A percentile compares a stretch with the other conserved stretches of the same genome.
These are phyloP conservation scores for Nicotiana tomentosiformis DNA, from an alignment of 257 asterid genomes.

Conservation along the genomic window DNA sequence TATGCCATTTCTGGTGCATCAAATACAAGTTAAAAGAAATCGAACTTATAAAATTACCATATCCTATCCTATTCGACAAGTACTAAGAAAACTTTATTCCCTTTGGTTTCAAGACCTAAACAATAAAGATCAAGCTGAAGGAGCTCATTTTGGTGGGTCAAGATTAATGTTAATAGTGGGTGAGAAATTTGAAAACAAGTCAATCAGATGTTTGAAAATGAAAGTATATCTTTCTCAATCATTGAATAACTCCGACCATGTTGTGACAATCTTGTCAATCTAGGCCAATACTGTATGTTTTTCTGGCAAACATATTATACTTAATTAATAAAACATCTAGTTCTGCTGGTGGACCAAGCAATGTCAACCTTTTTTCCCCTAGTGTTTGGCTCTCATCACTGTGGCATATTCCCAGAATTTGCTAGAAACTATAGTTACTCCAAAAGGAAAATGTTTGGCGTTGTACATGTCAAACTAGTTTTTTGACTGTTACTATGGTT, in stretches of 20 bases:
- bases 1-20: too few species aligned
- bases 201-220: background rate
- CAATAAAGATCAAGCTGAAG: background rate
- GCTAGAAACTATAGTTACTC: background rate
- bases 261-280: conserved; percentile 6
- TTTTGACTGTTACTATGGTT: too few species aligned
- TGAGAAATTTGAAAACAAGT: background rate
- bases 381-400: background rate
- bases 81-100: too few species aligned
- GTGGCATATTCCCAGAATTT: background rate
- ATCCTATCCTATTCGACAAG: too few species aligned
- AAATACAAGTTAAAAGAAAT: too few species aligned
- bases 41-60: too few species aligned
- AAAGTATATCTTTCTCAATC: conserved; percentile 6
- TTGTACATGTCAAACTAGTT: too few species aligned
- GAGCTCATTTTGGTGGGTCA: background rate
- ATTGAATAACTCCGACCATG: conserved; percentile 17
- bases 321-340: background rate
- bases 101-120: too few species aligned
- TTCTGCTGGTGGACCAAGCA: background rate
- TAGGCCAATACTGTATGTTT: background rate
- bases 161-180: background rate
- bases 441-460: background rate
- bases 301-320: background rate
- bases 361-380: background rate